Conservation (phyloP, 1,139 yeast genomes). For the Lodderomyces parapsilosis region DNA sequence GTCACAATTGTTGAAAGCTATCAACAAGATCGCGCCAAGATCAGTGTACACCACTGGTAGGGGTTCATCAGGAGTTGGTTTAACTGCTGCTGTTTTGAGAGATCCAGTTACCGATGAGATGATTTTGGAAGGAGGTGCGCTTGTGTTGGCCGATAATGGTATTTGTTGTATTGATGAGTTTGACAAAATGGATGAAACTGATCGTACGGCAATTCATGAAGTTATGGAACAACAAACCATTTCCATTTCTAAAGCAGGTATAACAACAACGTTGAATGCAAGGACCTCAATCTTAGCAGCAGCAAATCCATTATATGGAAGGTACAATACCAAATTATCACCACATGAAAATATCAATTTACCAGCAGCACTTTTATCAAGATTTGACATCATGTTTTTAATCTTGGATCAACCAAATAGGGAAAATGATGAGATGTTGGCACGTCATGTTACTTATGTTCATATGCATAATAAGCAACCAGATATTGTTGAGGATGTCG, state of each 20-base stretch:
- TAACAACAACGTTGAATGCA: slow-evolving; percentile 93
- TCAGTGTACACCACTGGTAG: slow-evolving; percentile 98
- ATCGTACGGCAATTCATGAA: slow-evolving; percentile 97
- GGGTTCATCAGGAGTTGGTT: slow-evolving; percentile 98
- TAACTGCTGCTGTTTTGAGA: slow-evolving; percentile 98
- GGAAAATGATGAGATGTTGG: slow-evolving; percentile 81
- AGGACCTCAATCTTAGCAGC: slow-evolving; percentile 96
- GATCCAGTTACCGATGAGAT: slow-evolving; percentile 98
- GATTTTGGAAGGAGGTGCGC: slow-evolving; percentile 98
- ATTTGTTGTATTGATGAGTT: slow-evolving; percentile 98
- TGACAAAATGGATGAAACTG: slow-evolving; percentile 97
- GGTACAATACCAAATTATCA: slow-evolving; percentile 86
- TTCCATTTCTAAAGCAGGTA: slow-evolving; percentile 96
- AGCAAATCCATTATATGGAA: slow-evolving; percentile 94
- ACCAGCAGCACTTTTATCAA: slow-evolving; percentile 94
- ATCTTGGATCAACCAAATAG: slow-evolving; percentile 82
- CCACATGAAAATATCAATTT: slow-evolving; percentile 95
- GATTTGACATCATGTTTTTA: slow-evolving; percentile 89
- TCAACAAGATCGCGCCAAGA: slow-evolving; percentile 91
- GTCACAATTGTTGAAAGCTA: slow-evolving; percentile 90
- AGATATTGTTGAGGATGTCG: slow-evolving; percentile 20
- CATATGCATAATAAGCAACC: slow-evolving; percentile 94
- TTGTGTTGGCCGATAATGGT: slow-evolving; percentile 96
- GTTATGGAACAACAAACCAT: slow-evolving; percentile 99
- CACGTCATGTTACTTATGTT: slow-evolving; percentile 91